These are phyloP conservation scores for Cryphonectria japonica DNA, from an alignment of 2,329 filamentous ascomycete genomes.

Conservation along the genomic window DNA sequence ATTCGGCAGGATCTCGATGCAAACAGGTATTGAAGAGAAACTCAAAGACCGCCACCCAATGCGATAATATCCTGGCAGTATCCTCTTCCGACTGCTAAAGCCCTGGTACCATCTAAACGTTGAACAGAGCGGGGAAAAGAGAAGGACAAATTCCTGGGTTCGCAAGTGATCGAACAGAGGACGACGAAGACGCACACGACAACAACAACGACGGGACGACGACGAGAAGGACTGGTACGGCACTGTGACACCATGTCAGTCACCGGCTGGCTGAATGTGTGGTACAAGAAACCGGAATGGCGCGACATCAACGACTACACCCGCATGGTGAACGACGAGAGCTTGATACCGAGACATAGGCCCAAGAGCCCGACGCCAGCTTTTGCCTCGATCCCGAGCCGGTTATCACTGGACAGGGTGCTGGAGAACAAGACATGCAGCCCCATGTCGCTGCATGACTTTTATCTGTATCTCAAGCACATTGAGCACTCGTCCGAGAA, in stretches of 20 bases:
- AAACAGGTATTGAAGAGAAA: conserved; percentile 1
- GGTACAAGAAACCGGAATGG: conserved; percentile 56
- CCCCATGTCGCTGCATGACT: conserved; percentile 54
- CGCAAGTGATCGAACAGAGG: neutral
- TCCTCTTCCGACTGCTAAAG: neutral
- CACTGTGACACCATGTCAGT: conserved; percentile 39
- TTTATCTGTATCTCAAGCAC: conserved; percentile 56
- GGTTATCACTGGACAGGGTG: conserved; percentile 49
- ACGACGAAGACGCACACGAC: neutral
- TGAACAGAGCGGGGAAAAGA: neutral
- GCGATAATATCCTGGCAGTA: neutral
- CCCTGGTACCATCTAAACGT: neutral
- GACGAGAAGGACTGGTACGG: neutral
- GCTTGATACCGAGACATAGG: conserved; percentile 23
- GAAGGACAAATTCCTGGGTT: too few species aligned
- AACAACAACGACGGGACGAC: neutral
- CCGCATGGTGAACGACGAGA: conserved; percentile 39
- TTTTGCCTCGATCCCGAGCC: conserved; percentile 43
- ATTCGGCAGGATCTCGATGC: conserved; percentile 1
- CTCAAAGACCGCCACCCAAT: neutral
- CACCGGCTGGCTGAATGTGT: conserved; percentile 33
- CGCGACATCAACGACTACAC: conserved; percentile 52
- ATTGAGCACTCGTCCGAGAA: conserved; percentile 54
- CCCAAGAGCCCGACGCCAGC: conserved; percentile 32
- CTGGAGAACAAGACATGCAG: conserved; percentile 53